Conservation (phyloP, 768 basidiomycete species). For the Pulveroboletus sp. region DNA sequence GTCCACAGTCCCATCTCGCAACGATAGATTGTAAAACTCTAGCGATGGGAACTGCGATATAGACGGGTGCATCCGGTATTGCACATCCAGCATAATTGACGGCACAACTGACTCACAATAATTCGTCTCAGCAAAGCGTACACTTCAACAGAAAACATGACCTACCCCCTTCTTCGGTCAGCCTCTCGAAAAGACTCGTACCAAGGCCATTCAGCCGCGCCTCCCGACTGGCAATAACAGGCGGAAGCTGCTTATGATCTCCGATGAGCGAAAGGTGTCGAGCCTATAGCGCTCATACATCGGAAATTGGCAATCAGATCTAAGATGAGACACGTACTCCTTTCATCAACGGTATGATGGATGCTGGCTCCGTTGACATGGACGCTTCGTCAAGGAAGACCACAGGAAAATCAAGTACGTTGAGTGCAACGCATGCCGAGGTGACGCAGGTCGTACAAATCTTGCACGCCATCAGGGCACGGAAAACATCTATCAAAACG, state of each 20-base stretch:
- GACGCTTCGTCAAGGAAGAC: slow-evolving; percentile 95
- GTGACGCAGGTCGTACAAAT: slow-evolving; percentile 89
- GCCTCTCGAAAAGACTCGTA: slow-evolving; percentile 81
- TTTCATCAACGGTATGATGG: slow-evolving; percentile 89
- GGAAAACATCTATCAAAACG: neutral
- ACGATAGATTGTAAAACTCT: slow-evolving; percentile 71
- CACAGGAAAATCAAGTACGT: slow-evolving; percentile 81
- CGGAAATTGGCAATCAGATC: slow-evolving; percentile 6
- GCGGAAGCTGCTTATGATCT: slow-evolving; percentile 95
- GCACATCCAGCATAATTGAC: slow-evolving; percentile 87
- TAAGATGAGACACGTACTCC: slow-evolving; percentile 55
- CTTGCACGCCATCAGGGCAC: slow-evolving; percentile 33
- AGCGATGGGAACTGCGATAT: slow-evolving; percentile 83
- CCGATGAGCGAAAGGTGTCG: slow-evolving; percentile 85
- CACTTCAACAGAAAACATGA: slow-evolving; percentile 12
- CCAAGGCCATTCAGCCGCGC: slow-evolving; percentile 71
- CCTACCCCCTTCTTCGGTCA: slow-evolving; percentile 79
- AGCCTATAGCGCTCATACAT: slow-evolving; percentile 43
- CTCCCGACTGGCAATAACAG: slow-evolving; percentile 74
- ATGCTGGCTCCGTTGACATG: slow-evolving; percentile 93
- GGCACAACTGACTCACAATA: slow-evolving; percentile 55
- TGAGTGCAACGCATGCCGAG: slow-evolving; percentile 59
- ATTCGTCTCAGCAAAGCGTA: neutral
- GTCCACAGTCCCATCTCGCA: slow-evolving; percentile 76
- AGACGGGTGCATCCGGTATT: slow-evolving; percentile 93